These are phyloP conservation scores for Huntiella moniliformis DNA, from an alignment of 2,329 filamentous ascomycete genomes.

Conservation along the genomic window DNA sequence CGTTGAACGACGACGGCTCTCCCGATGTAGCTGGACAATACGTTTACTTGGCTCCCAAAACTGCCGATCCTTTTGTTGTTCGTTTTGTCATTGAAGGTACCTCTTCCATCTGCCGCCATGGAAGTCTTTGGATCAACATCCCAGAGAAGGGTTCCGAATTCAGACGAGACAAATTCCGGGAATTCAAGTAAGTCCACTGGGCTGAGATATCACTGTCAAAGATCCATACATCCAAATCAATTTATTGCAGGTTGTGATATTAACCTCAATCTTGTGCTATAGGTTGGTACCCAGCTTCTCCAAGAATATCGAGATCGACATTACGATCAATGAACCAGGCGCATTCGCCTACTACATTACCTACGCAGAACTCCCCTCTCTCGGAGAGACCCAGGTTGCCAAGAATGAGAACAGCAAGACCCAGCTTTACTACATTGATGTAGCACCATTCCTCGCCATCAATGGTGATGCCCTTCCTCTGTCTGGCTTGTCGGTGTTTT, in stretches of 20 bases:
- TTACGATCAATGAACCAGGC: slow-evolving; percentile 66
- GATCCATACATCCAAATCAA: no score
- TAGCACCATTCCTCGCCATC: slow-evolving; percentile 62
- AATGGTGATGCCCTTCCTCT: slow-evolving; percentile 59
- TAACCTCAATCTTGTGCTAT: background rate
- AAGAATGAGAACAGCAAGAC: slow-evolving; percentile 36
- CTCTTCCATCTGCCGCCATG: slow-evolving; percentile 85
- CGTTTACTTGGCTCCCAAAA: slow-evolving; percentile 67
- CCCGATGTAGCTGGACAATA: slow-evolving; percentile 79
- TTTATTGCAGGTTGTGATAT: no score
- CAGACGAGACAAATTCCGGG: slow-evolving; percentile 57
- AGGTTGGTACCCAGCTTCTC: slow-evolving; percentile 89
- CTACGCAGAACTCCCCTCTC: slow-evolving; percentile 69
- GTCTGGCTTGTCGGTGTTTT: slow-evolving; percentile 78
- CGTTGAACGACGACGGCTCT: slow-evolving; percentile 80
- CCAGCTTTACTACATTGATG: slow-evolving; percentile 76
- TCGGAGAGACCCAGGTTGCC: slow-evolving; percentile 31
- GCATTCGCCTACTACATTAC: slow-evolving; percentile 91
- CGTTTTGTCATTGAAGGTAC: slow-evolving; percentile 87
- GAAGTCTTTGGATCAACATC: slow-evolving; percentile 93
- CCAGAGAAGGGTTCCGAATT: slow-evolving; percentile 61
- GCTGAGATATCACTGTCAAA: no score
- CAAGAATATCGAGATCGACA: slow-evolving; percentile 70
- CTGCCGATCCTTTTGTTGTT: slow-evolving; percentile 55
- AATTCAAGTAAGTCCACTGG: slow-evolving; percentile 58